These are phyloP conservation scores for Chlorella sp. DNA, from an alignment of 139 green algal species.

Conservation along the genomic window DNA sequence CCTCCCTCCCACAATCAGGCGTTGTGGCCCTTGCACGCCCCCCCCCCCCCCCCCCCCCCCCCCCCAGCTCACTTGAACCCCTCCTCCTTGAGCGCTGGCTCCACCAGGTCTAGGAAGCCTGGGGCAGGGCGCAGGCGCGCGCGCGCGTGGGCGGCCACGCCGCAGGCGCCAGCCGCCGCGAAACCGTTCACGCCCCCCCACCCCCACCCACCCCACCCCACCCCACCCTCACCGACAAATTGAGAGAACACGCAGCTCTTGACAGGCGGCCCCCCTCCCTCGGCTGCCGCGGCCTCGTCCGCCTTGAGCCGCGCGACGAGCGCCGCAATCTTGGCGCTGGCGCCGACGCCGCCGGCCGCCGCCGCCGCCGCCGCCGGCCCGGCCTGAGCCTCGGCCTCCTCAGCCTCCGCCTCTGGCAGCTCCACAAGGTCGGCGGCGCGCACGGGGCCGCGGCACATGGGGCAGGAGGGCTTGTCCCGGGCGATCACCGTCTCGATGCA, in stretches of 20 bases:
- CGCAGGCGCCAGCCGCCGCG: no score
- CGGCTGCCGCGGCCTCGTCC: constrained; percentile 8
- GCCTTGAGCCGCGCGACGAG: constrained; percentile 43
- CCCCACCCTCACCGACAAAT: no score
- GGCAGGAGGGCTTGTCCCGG: constrained; percentile 50
- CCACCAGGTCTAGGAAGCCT: constrained; percentile 90
- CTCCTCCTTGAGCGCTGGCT: constrained; percentile 53
- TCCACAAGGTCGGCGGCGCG: constrained; percentile 30
- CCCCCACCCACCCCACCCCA: no score
- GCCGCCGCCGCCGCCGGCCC: neutral
- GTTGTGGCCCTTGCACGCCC: neutral
- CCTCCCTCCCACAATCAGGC: neutral
- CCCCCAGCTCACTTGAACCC: neutral
- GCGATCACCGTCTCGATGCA: constrained; percentile 54
- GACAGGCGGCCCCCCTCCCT: neutral
- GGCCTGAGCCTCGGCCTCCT: neutral
- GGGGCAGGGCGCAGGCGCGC: no score
- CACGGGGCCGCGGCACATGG: constrained; percentile 48
- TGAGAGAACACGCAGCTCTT: constrained; percentile 93
- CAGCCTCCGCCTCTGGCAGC: constrained; percentile 16
- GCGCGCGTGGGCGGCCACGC: no score
- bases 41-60: neutral
- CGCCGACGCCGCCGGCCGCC: neutral
- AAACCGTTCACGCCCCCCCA: no score
- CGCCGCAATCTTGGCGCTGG: constrained; percentile 47